Percentiles rank a stretch among this genome's conserved stretches.
phyloP scores from a whole-genome alignment of 306 rosid genomes.

The Hippophae gyantsensis region DNA sequence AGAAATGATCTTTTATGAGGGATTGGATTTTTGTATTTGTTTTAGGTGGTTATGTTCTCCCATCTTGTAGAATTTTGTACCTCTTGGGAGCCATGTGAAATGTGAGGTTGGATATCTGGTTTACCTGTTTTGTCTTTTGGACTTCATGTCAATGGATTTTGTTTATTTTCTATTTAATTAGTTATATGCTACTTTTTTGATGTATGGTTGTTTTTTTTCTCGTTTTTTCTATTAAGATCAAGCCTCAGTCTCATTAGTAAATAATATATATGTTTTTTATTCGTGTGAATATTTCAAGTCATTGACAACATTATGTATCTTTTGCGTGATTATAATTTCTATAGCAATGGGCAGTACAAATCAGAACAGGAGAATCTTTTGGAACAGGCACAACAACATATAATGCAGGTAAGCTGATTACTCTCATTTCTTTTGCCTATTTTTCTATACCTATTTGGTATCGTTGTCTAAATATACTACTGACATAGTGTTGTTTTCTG shows the following conservation, averaged over 20 bases:
- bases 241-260: not conserved
- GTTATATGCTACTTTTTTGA: not conserved
- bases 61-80: not conserved
- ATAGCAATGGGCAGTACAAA: conserved; percentile 53
- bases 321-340: conserved; percentile 4
- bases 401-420: conserved; percentile 42
- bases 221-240: not conserved
- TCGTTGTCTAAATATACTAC: not conserved
- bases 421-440: not conserved
- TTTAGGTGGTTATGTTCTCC: no score
- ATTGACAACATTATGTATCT: not conserved
- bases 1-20: no score
- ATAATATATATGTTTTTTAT: not conserved
- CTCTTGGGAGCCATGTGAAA: not conserved
- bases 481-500: conserved; percentile 3
- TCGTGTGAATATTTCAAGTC: not conserved
- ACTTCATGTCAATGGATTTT: no score
- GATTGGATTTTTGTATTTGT: no score
- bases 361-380: conserved; percentile 64
- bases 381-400: conserved; percentile 70
- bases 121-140: no score
- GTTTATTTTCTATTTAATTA: no score
- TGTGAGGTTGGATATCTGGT: not conserved
- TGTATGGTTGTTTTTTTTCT: not conserved
- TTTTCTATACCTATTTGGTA: conserved; percentile 10